phyloP scores from a whole-genome alignment of 1,284 basidiomycete genomes.

The Cutaneotrichosporon daszewskae region DNA sequence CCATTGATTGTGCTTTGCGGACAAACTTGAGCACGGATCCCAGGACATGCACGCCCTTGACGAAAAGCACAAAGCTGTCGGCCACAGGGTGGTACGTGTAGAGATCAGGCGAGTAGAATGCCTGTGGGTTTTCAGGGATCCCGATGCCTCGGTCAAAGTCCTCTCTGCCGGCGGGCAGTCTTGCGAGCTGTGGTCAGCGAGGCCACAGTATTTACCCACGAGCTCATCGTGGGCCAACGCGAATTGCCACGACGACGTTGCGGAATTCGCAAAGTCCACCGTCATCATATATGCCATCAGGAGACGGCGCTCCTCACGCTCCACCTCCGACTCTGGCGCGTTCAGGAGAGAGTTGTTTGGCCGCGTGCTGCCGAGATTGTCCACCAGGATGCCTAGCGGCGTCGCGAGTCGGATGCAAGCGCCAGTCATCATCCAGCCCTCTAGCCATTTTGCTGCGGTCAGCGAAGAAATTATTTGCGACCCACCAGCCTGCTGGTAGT shows the following conservation, averaged over 20 bases:
- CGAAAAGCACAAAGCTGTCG: conserved; percentile 32
- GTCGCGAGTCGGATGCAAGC: conserved; percentile 18
- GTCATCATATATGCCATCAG: conserved; percentile 23
- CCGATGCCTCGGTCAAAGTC: conserved; percentile 14
- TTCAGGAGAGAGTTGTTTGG: conserved; percentile 18
- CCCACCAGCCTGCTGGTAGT: conserved; percentile 24
- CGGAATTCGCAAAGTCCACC: conserved; percentile 20
- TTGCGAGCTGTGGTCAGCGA: conserved; percentile 13
- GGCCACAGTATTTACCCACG: conserved; percentile 22
- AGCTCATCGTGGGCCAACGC: conserved; percentile 30
- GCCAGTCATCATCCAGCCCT: conserved; percentile 34
- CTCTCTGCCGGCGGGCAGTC: conserved; percentile 23
- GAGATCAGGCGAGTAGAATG: conserved; percentile 26
- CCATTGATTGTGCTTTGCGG: conserved; percentile 15
- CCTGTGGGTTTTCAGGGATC: conserved; percentile 36
- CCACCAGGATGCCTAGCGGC: conserved; percentile 28
- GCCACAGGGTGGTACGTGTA: conserved; percentile 34
- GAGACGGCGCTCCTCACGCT: conserved; percentile 33
- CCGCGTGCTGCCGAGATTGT: conserved; percentile 1
- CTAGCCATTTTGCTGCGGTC: conserved; percentile 26
- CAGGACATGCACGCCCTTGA: conserved; percentile 30
- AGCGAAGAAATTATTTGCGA: neutral
- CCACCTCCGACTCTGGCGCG: conserved; percentile 23
- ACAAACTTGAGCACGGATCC: conserved; percentile 27
- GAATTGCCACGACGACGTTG: conserved; percentile 31